phyloP scores from a whole-genome alignment of 306 rosid species.

The Ochetophila trinervis region DNA sequence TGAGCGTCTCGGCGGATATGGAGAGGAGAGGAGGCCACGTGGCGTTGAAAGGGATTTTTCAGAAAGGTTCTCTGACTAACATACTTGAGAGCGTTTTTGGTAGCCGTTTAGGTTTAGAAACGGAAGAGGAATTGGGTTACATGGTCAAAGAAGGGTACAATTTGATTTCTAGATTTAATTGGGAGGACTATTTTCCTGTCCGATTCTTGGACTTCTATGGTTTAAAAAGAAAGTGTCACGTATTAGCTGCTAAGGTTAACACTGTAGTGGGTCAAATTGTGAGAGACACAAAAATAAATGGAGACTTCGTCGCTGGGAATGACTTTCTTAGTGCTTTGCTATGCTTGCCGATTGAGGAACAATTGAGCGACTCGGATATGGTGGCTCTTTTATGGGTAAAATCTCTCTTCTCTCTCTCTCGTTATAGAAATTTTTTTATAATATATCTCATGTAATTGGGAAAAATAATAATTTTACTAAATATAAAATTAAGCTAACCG shows the following conservation, averaged over 20 bases:
- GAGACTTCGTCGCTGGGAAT: conserved; percentile 23
- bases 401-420: neutral
- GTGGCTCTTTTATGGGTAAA: conserved; percentile 83
- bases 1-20: conserved; percentile 32
- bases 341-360: conserved; percentile 60
- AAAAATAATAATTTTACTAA: too few species aligned
- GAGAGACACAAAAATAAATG: conserved; percentile 37
- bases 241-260: conserved; percentile 52
- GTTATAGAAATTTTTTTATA: neutral
- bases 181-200: conserved; percentile 71
- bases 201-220: conserved; percentile 73
- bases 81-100: conserved; percentile 85
- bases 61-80: conserved; percentile 60
- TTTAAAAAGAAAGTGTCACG: conserved; percentile 69
- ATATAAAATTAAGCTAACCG: too few species aligned
- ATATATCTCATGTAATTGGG: too few species aligned
- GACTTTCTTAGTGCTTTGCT: conserved; percentile 75
- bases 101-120: conserved; percentile 9
- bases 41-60: conserved; percentile 46
- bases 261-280: conserved; percentile 52
- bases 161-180: conserved; percentile 49
- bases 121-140: conserved; percentile 33
- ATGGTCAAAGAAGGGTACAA: conserved; percentile 80
- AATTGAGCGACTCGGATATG: conserved; percentile 55
- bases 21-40: conserved; percentile 49